Conservation (phyloP, 2,329 filamentous ascomycete genomes). For the Trichoderma gracile region DNA sequence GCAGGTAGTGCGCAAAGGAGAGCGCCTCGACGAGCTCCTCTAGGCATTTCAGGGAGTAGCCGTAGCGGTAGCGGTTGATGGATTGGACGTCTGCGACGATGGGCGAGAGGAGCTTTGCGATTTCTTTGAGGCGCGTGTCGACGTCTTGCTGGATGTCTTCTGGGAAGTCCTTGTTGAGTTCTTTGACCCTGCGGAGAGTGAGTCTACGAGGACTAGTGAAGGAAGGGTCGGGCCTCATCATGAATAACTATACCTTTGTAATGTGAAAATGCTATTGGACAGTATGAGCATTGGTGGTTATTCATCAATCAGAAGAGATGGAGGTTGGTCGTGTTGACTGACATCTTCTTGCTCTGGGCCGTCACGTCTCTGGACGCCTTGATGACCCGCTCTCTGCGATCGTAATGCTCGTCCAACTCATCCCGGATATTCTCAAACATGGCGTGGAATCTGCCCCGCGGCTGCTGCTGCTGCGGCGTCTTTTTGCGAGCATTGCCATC, state of each 20-base stretch:
- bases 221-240: neutral
- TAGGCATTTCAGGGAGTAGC: constrained; percentile 75
- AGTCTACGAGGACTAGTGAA: neutral
- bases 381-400: constrained; percentile 83
- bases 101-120: constrained; percentile 65
- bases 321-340: constrained; percentile 33
- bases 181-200: constrained; percentile 57
- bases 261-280: constrained; percentile 40
- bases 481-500: constrained; percentile 52
- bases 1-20: constrained; percentile 85
- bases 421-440: constrained; percentile 87
- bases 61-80: constrained; percentile 81
- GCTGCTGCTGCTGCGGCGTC: constrained; percentile 38
- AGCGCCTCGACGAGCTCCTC: constrained; percentile 95
- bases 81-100: constrained; percentile 74
- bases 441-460: constrained; percentile 54
- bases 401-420: constrained; percentile 92
- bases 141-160: constrained; percentile 69
- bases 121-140: constrained; percentile 67
- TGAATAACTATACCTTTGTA: constrained; percentile 41
- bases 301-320: neutral
- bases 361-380: constrained; percentile 93
- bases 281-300: neutral
- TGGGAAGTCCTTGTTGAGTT: constrained; percentile 64
- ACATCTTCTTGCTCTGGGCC: constrained; percentile 96